A percentile compares a stretch with the other conserved stretches of the same genome.
Conservation (phyloP, 768 basidiomycete genomes). For the Ephemerocybe angulata region DNA sequence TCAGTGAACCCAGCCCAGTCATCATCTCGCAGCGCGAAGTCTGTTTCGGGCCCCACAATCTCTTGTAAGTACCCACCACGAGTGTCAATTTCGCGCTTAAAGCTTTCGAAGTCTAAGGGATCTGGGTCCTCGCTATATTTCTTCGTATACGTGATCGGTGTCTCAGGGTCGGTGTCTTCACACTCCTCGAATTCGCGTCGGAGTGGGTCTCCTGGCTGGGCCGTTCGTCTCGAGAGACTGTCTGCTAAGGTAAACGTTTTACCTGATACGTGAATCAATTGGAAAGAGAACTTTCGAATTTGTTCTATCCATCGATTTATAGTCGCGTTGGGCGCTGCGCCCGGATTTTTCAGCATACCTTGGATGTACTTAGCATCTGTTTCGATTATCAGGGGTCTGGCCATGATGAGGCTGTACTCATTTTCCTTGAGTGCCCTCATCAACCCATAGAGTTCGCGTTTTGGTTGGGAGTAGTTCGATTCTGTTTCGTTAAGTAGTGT, state of each 20-base stretch:
- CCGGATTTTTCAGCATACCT: slow-evolving; percentile 7
- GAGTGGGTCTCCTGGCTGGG: slow-evolving; percentile 4
- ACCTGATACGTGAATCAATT: slow-evolving; percentile 9
- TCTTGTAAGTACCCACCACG: not conserved
- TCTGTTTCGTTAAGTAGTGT: slow-evolving; percentile 34
- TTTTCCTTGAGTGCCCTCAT: slow-evolving; percentile 2
- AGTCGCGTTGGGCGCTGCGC: slow-evolving; percentile 11
- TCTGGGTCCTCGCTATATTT: not conserved
- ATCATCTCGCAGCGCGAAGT: not conserved
- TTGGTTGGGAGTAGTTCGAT: slow-evolving; percentile 17
- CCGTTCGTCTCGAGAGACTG: slow-evolving; percentile 14
- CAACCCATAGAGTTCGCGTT: not conserved
- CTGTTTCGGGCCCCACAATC: not conserved
- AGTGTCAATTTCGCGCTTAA: not conserved
- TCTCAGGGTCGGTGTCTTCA: not conserved
- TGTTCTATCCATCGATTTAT: slow-evolving; percentile 13
- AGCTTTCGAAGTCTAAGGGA: not conserved
- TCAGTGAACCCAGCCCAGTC: not conserved
- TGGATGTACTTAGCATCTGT: slow-evolving; percentile 1
- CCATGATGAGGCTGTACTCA: not conserved
- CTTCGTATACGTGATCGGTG: not conserved
- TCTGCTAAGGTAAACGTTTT: slow-evolving; percentile 15
- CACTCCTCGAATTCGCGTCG: not conserved
- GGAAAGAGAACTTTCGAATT: slow-evolving; percentile 6
- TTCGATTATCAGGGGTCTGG: not conserved